phyloP scores from a whole-genome alignment of 768 basidiomycete genomes.

The Amanita thiersii region DNA sequence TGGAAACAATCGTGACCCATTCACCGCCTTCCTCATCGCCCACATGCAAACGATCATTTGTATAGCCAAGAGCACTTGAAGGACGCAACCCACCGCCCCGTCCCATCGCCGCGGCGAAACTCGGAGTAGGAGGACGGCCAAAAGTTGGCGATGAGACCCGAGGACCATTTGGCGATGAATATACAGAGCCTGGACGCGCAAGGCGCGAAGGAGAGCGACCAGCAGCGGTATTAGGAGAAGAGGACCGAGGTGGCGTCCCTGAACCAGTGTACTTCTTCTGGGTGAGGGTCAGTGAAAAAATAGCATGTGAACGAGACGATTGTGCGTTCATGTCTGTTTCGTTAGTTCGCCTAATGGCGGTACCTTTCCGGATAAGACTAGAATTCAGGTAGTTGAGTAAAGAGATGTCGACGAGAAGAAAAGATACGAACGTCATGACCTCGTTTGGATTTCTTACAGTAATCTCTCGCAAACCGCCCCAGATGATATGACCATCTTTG shows the following conservation, averaged over 20 bases:
- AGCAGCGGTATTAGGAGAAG: conserved; percentile 67
- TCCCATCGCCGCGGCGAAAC: conserved; percentile 68
- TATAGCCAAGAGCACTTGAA: conserved; percentile 71
- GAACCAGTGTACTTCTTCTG: conserved; percentile 83
- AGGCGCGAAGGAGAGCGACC: conserved; percentile 74
- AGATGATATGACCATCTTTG: conserved; percentile 93
- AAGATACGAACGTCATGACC: conserved; percentile 77
- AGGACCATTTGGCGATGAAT: conserved; percentile 27
- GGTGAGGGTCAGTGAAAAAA: conserved; percentile 91
- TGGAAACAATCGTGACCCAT: conserved; percentile 87
- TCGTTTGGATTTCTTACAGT: conserved; percentile 76
- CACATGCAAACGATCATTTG: conserved; percentile 36
- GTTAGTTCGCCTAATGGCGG: conserved; percentile 86
- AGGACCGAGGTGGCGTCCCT: conserved; percentile 60
- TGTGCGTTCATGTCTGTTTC: conserved; percentile 99
- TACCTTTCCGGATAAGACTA: conserved; percentile 84
- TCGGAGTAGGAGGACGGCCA: conserved; percentile 72
- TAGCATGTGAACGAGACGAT: conserved; percentile 96
- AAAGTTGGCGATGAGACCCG: conserved; percentile 74
- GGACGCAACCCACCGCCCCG: conserved; percentile 64
- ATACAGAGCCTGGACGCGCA: conserved; percentile 76
- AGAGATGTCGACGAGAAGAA: conserved; percentile 11
- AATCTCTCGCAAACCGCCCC: conserved; percentile 92
- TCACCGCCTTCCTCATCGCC: conserved; percentile 64
- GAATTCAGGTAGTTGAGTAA: conserved; percentile 12